Evolutionary conservation across 768 basidiomycete genomes (phyloP).

Genomic region (Termitomyces sp.): DNA sequence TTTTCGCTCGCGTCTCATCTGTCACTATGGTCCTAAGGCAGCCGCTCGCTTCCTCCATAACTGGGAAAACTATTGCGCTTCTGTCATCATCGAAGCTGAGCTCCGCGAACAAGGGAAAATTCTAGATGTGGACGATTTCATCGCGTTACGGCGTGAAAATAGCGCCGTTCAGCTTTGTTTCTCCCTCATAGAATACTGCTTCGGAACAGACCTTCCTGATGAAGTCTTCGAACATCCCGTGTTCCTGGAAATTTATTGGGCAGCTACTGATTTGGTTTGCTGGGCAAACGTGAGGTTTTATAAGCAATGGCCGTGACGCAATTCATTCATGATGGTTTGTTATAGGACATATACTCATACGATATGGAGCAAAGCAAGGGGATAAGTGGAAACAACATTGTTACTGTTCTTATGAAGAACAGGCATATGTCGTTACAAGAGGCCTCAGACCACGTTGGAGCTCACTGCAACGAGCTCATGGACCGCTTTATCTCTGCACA

Average conservation of each 20-base stretch:
- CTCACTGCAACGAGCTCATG: slow-evolving; percentile 47
- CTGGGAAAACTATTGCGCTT: slow-evolving; percentile 53
- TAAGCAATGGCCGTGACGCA: background rate
- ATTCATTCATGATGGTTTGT: background rate
- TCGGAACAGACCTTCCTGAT: slow-evolving; percentile 62
- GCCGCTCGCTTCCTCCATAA: slow-evolving; percentile 47
- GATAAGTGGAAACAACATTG: slow-evolving; percentile 61
- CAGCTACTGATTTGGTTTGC: slow-evolving; percentile 63
- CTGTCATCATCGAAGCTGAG: slow-evolving; percentile 57
- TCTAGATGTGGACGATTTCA: slow-evolving; percentile 51
- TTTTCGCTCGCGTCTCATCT: slow-evolving; percentile 48
- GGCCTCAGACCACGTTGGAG: slow-evolving; percentile 55
- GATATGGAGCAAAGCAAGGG: slow-evolving; percentile 71
- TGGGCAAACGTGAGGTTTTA: slow-evolving; percentile 59
- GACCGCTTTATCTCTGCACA: slow-evolving; percentile 44
- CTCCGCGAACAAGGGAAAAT: slow-evolving; percentile 55
- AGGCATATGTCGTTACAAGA: slow-evolving; percentile 51
- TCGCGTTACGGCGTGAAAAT: slow-evolving; percentile 61
- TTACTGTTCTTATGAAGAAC: slow-evolving; percentile 65
- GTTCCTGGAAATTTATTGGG: slow-evolving; percentile 52
- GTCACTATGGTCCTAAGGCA: slow-evolving; percentile 42
- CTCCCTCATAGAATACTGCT: slow-evolving; percentile 56
- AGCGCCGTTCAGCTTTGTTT: slow-evolving; percentile 66
- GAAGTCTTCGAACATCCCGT: slow-evolving; percentile 53
- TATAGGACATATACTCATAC: slow-evolving; percentile 68